phyloP scores from a whole-genome alignment of 495 filamentous ascomycete genomes.

The Hypoxylon crocopeplum region DNA sequence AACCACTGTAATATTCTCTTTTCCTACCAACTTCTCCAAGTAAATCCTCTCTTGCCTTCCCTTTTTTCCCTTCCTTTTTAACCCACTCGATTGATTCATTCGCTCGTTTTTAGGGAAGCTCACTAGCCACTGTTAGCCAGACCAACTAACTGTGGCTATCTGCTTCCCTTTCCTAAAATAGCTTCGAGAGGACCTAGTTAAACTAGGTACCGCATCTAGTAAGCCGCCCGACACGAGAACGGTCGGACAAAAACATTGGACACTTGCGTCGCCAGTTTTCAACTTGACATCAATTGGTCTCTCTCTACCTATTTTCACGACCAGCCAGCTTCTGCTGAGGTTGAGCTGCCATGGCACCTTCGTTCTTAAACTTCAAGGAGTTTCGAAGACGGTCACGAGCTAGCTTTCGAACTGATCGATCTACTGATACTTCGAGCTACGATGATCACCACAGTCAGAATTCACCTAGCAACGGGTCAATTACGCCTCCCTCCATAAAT shows the following conservation, averaged over 20 bases:
- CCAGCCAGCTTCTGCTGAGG: constrained; percentile 3
- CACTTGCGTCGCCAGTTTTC: background rate
- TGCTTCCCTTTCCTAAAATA: constrained; percentile 33
- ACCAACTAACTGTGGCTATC: constrained; percentile 26
- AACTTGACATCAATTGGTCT: constrained; percentile 5
- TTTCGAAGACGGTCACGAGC: constrained; percentile 76
- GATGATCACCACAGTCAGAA: constrained; percentile 52
- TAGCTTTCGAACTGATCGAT: constrained; percentile 64
- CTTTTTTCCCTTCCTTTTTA: background rate
- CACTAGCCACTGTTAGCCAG: constrained; percentile 27
- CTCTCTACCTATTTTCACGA: background rate
- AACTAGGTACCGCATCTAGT: background rate
- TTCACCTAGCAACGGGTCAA: constrained; percentile 54
- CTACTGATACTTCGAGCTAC: constrained; percentile 60
- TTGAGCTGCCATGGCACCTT: constrained; percentile 51
- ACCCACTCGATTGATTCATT: constrained; percentile 22
- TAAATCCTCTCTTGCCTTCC: constrained; percentile 5
- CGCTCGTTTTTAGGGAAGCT: constrained; percentile 34
- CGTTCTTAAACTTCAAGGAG: constrained; percentile 74
- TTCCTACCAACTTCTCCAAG: background rate
- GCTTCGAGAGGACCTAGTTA: constrained; percentile 1
- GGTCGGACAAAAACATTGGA: constrained; percentile 3
- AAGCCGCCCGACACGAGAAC: constrained; percentile 4
- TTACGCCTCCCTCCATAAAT: constrained; percentile 53
- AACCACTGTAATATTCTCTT: constrained; percentile 23